These are phyloP conservation scores for Xylariaceae sp. DNA, from an alignment of 2,329 filamentous ascomycete species.

Conservation along the genomic window DNA sequence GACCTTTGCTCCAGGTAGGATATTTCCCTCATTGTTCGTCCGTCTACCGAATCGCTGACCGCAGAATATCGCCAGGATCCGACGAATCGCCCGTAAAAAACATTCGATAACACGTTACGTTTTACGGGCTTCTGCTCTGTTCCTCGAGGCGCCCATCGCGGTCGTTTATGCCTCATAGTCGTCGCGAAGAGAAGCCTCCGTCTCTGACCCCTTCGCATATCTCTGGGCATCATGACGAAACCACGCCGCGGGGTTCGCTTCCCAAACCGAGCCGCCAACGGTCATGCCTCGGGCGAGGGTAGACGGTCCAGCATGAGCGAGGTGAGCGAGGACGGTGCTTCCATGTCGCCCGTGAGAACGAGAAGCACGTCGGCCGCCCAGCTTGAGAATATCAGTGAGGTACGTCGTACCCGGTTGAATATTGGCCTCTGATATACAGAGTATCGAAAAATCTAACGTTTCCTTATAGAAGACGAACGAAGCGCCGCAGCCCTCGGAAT, in stretches of 20 bases:
- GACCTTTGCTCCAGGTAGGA: neutral
- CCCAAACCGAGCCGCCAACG: conserved; percentile 45
- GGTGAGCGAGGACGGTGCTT: conserved; percentile 53
- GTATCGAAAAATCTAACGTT: no score
- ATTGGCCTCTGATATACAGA: neutral
- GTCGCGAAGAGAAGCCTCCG: neutral
- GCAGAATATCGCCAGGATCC: neutral
- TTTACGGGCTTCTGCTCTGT: neutral
- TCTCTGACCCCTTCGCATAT: neutral
- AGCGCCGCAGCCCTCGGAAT: conserved; percentile 55
- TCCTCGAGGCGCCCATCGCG: neutral
- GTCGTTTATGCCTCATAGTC: neutral
- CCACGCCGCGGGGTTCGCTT: conserved; percentile 51
- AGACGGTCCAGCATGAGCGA: conserved; percentile 68
- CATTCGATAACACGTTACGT: neutral
- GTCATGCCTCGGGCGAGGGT: conserved; percentile 43
- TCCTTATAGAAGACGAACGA: conserved; percentile 40
- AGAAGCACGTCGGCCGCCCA: conserved; percentile 26
- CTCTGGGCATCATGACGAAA: conserved; percentile 30
- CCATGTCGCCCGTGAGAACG: conserved; percentile 33
- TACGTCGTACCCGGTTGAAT: conserved; percentile 26
- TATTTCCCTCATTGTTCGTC: neutral
- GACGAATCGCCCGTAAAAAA: neutral
- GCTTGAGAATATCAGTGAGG: conserved; percentile 38
- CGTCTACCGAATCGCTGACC: neutral